Percentiles rank a stretch among this genome's conserved stretches.
These are phyloP conservation scores for Aspergillus fumigatiaffinis DNA, from an alignment of 2,329 filamentous ascomycete genomes.

Conservation along the genomic window DNA sequence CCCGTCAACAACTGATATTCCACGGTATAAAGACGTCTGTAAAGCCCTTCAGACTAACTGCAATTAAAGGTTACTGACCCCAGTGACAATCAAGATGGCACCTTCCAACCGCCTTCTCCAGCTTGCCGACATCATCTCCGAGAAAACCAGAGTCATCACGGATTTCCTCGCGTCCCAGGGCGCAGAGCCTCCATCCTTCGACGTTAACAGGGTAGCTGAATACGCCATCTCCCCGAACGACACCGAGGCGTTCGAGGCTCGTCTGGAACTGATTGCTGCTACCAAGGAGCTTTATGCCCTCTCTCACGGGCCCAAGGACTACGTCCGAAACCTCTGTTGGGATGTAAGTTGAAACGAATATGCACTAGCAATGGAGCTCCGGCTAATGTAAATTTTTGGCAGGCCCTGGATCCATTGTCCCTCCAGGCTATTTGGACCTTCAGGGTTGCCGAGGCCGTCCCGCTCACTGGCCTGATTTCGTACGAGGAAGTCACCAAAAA, in stretches of 20 bases:
- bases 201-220: not conserved
- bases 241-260: not conserved
- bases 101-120: not conserved
- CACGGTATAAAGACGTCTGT: not conserved
- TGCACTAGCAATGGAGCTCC: not conserved
- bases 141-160: not conserved
- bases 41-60: too few relatives aligned
- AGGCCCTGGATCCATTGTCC: not conserved
- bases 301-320: not conserved
- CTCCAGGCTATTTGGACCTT: not conserved
- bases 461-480: not conserved
- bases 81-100: not conserved
- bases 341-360: not conserved
- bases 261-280: not conserved
- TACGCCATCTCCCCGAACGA: not conserved
- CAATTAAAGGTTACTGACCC: not conserved
- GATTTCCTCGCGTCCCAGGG: not conserved
- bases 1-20: too few relatives aligned
- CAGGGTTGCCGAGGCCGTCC: not conserved
- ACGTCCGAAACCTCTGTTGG: not conserved
- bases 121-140: not conserved
- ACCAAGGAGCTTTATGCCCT: not conserved
- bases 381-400: not conserved
- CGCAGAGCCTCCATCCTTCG: not conserved
- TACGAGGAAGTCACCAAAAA: not conserved